phyloP scores from a whole-genome alignment of 2,329 filamentous ascomycete species.

The Arthrobotrys sphaeroides region DNA sequence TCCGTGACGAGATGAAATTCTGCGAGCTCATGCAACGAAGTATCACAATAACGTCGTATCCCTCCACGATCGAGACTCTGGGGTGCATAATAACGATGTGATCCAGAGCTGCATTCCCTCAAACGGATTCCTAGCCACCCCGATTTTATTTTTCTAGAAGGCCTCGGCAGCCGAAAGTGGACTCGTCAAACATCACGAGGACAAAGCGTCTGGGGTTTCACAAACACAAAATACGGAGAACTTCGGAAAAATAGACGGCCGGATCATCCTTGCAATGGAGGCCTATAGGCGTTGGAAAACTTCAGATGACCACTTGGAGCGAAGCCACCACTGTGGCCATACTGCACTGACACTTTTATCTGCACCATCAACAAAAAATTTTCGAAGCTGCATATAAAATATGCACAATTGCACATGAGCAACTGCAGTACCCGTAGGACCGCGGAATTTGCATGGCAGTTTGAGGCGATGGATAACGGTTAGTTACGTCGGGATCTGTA shows the following conservation, averaged over 20 bases:
- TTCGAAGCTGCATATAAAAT: slow-evolving; percentile 17
- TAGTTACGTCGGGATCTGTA: background rate
- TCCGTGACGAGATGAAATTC: slow-evolving; percentile 34
- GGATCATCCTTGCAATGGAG: slow-evolving; percentile 35
- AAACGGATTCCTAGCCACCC: slow-evolving; percentile 32
- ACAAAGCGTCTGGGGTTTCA: slow-evolving; percentile 52
- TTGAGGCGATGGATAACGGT: background rate
- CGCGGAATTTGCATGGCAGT: background rate
- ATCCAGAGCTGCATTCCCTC: slow-evolving; percentile 34
- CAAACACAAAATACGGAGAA: slow-evolving; percentile 41
- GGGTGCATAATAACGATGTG: slow-evolving; percentile 48
- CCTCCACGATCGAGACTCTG: slow-evolving; percentile 46
- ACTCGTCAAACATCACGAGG: slow-evolving; percentile 45
- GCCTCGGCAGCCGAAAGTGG: background rate
- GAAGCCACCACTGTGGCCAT: slow-evolving; percentile 14
- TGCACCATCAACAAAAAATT: background rate
- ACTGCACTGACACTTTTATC: background rate
- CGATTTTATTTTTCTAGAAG: slow-evolving; percentile 44
- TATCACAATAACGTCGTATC: slow-evolving; percentile 48
- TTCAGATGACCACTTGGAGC: slow-evolving; percentile 23
- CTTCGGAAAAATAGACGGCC: slow-evolving; percentile 52
- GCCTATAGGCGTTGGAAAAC: slow-evolving; percentile 6
- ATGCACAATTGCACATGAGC: slow-evolving; percentile 16
- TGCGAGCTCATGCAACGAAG: slow-evolving; percentile 40
- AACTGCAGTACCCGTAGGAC: background rate